These are phyloP conservation scores for Earliella scabrosa DNA, from an alignment of 1,284 basidiomycete species.

Conservation along the genomic window DNA sequence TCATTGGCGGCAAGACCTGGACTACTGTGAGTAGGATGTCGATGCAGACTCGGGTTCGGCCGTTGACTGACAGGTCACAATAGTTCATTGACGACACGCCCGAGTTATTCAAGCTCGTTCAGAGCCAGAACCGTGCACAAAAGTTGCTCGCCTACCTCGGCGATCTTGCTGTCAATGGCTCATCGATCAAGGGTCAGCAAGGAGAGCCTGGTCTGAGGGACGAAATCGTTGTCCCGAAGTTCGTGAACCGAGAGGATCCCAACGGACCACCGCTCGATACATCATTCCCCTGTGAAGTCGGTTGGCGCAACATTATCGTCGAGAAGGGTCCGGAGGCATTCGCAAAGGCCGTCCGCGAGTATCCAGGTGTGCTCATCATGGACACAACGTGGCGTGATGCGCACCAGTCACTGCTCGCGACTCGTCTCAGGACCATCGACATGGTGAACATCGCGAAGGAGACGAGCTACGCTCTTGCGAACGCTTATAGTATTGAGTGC, in stretches of 20 bases:
- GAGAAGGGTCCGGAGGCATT: conserved; percentile 98
- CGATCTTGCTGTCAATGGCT: conserved; percentile 98
- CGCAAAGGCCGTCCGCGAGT: conserved; percentile 96
- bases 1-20: conserved; percentile 97
- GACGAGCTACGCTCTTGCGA: conserved; percentile 93
- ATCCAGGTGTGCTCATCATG: conserved; percentile 95
- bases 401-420: conserved; percentile 97
- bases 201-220: conserved; percentile 96
- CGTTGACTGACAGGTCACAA: background rate
- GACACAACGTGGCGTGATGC: conserved; percentile 99
- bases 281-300: conserved; percentile 81
- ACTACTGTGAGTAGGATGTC: conserved; percentile 72
- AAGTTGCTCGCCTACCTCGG: conserved; percentile 97
- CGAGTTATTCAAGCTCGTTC: conserved; percentile 97
- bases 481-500: conserved; percentile 97
- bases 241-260: conserved; percentile 82
- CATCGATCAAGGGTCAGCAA: conserved; percentile 90
- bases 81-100: conserved; percentile 99
- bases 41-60: too few species aligned
- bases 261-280: conserved; percentile 80
- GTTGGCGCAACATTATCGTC: conserved; percentile 99
- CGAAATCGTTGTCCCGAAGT: conserved; percentile 85
- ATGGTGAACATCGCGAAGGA: conserved; percentile 99
- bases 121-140: conserved; percentile 98
- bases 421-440: conserved; percentile 94